A percentile compares a stretch with the other conserved stretches of the same genome.
Evolutionary conservation across 129 eudicot genomes (phyloP).

Genomic region (Deinandra increscens): DNA sequence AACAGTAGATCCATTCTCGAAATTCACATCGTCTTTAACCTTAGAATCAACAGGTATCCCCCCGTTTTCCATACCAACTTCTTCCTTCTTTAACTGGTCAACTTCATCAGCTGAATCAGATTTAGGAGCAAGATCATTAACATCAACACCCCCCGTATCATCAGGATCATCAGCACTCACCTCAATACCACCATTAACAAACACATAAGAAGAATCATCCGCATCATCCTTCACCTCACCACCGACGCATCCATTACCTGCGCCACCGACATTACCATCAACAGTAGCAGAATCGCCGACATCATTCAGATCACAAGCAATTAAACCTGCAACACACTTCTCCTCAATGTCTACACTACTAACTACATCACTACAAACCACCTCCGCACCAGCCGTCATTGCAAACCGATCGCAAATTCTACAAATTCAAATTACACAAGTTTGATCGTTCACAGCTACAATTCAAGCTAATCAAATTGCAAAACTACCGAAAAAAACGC

Average conservation of each 20-base stretch:
- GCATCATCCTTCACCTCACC: constrained; percentile 33
- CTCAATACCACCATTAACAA: constrained; percentile 37
- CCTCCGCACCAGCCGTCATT: constrained; percentile 50
- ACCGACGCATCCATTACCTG: constrained; percentile 33
- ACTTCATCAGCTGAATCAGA: constrained; percentile 31
- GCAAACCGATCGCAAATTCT: constrained; percentile 32
- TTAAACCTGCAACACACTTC: constrained; percentile 27
- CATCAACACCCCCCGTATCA: constrained; percentile 17
- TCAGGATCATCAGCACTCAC: constrained; percentile 31
- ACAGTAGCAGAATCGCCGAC: constrained; percentile 38
- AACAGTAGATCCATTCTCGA: constrained; percentile 26
- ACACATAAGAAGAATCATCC: constrained; percentile 44
- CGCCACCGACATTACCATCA: constrained; percentile 33
- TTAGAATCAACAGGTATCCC: constrained; percentile 10
- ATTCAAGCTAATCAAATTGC: constrained; percentile 15
- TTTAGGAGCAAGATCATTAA: neutral
- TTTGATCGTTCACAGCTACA: constrained; percentile 10
- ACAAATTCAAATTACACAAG: constrained; percentile 24
- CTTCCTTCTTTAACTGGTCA: constrained; percentile 26
- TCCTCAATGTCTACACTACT: constrained; percentile 40
- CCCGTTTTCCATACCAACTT: constrained; percentile 23
- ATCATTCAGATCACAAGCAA: constrained; percentile 29
- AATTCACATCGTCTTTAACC: constrained; percentile 17
- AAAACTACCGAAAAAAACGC: neutral
- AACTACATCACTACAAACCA: constrained; percentile 34